Base-by-base conservation (phyloP, 352 stramenopile species). In the Phytophthora melonis region DNA sequence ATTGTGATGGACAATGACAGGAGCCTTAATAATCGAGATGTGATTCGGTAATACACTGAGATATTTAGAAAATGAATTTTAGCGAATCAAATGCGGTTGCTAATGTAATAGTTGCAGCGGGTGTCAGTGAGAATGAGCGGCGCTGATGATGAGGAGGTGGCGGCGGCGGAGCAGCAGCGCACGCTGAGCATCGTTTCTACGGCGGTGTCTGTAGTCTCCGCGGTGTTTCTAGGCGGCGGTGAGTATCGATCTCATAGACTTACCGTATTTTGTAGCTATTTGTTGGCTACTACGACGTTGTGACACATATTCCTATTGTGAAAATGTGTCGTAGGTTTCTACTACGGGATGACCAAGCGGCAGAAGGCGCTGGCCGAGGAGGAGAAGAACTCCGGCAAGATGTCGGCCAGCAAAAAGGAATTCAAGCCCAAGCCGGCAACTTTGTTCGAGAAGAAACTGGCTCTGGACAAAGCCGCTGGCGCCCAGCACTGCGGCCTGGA, bases 341-440 rank as follows among this genome's bases (percentile, higher is more conserved):
- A 91, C 69, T 87, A 87, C 60, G 84, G 84, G 34, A 75, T 89
- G 73, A 74, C 65, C 3, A 80, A 77, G 50, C 84, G 86, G 60
- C 71, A 82, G 62, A 77, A 79, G 23, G 63, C 72, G 9, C 73
- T 80, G 32, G 62, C 68, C 6, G 67, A 80, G n/a, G 79, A 91
- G 53, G 73, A 86, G 58, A 70, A 78, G 43, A 72, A 57, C 23
- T 36, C 62, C 7, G 49, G 59, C 50, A 60, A 69, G 9, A 63
- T 34, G 8, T 66, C 62, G 14, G 19, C 25, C 5, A 56, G 52
- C 54, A 83, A 75, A 23, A 72, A 70, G 21, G 58, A 69, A 21
- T 66, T 73, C 58, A 63, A 63, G 63, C 77, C 73, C n/a, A 71
- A 78, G 68, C 13, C 43, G 58, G 41, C 56, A 27, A 86, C 72